phyloP scores from a whole-genome alignment of 805 yeast species.

The Starmerella floricola region DNA sequence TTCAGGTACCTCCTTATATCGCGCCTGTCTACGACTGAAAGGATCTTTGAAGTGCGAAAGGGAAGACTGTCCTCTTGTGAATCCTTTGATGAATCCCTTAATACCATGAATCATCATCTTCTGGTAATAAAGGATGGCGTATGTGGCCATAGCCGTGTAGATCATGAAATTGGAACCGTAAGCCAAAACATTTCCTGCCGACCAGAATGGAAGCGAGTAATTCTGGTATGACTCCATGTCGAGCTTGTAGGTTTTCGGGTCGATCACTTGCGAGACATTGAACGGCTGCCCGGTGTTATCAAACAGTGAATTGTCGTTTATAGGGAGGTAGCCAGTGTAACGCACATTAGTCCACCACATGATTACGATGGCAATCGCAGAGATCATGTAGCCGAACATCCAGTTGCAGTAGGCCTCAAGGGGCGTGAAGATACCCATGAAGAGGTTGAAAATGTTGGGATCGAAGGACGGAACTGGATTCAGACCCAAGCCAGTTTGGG shows the following conservation, averaged over 20 bases:
- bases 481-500: slow-evolving; percentile 33
- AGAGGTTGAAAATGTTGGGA: slow-evolving; percentile 24
- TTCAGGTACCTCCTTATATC: slow-evolving; percentile 51
- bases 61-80: slow-evolving; percentile 24
- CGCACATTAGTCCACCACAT: slow-evolving; percentile 38
- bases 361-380: slow-evolving; percentile 24
- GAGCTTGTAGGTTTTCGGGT: slow-evolving; percentile 33
- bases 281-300: slow-evolving; percentile 41
- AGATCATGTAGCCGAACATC: slow-evolving; percentile 32
- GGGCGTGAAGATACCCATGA: neutral
- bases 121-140: slow-evolving; percentile 25
- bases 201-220: slow-evolving; percentile 58
- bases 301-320: slow-evolving; percentile 38
- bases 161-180: slow-evolving; percentile 48
- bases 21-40: slow-evolving; percentile 45
- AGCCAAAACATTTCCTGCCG: slow-evolving; percentile 48
- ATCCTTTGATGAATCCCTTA: slow-evolving; percentile 15
- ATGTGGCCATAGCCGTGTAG: slow-evolving; percentile 45
- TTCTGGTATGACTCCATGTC: slow-evolving; percentile 38
- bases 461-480: slow-evolving; percentile 43
- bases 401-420: neutral
- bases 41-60: slow-evolving; percentile 36
- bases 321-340: slow-evolving; percentile 42
- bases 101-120: slow-evolving; percentile 2
- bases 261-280: slow-evolving; percentile 37